Percentiles rank a stretch among this genome's conserved stretches.
Evolutionary conservation across 306 rosid genomes (phyloP).

Genomic region (Prunus dulcis): DNA sequence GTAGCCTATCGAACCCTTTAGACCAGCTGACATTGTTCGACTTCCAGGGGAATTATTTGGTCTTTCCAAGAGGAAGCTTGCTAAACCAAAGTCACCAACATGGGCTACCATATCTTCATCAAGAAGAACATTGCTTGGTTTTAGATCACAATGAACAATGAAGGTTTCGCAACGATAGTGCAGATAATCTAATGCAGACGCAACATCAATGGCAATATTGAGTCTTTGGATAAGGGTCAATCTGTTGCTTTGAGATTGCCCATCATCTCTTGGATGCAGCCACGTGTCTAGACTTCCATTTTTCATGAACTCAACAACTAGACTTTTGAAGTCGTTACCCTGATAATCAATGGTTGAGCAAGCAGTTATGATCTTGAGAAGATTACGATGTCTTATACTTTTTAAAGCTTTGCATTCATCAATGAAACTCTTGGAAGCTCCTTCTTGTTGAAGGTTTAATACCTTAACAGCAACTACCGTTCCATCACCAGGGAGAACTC

Average conservation of each 20-base stretch:
- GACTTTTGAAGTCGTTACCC: constrained; percentile 34
- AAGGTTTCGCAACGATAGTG: neutral
- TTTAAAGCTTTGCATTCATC: constrained; percentile 17
- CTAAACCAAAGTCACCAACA: constrained; percentile 15
- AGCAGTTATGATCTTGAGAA: constrained; percentile 38
- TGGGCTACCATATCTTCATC: constrained; percentile 32
- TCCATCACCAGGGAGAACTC: neutral
- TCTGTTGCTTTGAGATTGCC: neutral
- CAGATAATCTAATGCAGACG: neutral
- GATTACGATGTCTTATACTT: constrained; percentile 23
- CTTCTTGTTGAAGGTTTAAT: constrained; percentile 30
- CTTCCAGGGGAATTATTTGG: neutral
- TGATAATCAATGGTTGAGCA: constrained; percentile 26
- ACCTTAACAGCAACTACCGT: constrained; percentile 36
- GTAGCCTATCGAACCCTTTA: constrained; percentile 34
- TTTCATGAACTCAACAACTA: constrained; percentile 34
- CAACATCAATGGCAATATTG: neutral
- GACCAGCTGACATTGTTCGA: constrained; percentile 1
- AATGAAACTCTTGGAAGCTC: constrained; percentile 42
- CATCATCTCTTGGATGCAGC: constrained; percentile 12
- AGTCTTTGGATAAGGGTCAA: constrained; percentile 28
- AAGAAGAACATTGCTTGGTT: constrained; percentile 5
- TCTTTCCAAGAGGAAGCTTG: constrained; percentile 8
- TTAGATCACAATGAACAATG: neutral
- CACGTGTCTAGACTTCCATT: constrained; percentile 33